A percentile compares a stretch with the other conserved stretches of the same genome.
Evolutionary conservation across 331 rosid genomes (phyloP).

Genomic region (Malus hybrid): DNA sequence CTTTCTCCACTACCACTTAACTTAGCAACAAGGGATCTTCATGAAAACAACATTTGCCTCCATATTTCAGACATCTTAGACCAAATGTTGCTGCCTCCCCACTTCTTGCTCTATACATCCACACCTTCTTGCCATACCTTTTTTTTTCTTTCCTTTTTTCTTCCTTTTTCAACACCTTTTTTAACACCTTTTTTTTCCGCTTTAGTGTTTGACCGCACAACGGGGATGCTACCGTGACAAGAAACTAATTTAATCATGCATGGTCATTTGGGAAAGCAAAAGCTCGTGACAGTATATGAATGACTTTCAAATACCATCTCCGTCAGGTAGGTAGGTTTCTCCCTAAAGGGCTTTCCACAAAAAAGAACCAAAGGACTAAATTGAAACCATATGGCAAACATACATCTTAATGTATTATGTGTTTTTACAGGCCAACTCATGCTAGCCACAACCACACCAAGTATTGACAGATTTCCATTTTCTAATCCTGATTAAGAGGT

Average conservation of each 20-base stretch:
- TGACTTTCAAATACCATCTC: not conserved
- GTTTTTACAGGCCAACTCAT: conserved; percentile 12
- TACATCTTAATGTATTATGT: not conserved
- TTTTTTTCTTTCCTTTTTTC: too few species aligned
- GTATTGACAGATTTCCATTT: conserved; percentile 23
- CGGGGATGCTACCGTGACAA: too few species aligned
- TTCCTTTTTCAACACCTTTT: not conserved
- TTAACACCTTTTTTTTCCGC: too few species aligned
- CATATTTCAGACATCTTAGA: conserved; percentile 12
- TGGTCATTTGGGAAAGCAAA: too few species aligned
- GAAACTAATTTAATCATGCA: too few species aligned
- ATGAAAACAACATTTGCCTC: conserved; percentile 22
- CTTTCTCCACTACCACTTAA: not conserved
- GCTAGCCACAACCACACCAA: conserved; percentile 2
- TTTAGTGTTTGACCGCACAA: too few species aligned
- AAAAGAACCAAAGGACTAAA: conserved; percentile 3
- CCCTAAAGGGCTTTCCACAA: not conserved
- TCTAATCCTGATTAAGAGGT: conserved; percentile 10
- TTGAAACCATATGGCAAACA: conserved; percentile 8
- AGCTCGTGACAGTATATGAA: not conserved
- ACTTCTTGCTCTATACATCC: not conserved
- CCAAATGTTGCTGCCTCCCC: conserved; percentile 1
- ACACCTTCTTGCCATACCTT: not conserved
- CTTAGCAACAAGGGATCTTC: not conserved
- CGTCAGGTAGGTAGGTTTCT: not conserved